Base-by-base conservation (phyloP, 192 early-diverging fungal species). In the Coemansia javaensis region DNA sequence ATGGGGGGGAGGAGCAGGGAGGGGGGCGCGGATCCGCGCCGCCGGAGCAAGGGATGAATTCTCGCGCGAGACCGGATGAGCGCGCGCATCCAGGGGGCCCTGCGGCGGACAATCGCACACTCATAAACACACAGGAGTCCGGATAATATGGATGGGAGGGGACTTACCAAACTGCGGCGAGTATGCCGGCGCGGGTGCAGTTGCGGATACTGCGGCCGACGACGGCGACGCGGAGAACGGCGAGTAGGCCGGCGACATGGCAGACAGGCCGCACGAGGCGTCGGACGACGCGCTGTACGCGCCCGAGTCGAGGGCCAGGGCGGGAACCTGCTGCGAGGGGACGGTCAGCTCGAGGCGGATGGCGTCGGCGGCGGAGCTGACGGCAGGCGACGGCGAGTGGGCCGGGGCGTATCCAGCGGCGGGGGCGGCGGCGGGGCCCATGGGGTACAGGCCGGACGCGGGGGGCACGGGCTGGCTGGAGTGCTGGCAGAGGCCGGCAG, bases 161-260 rank as follows among this genome's bases (percentile, higher is more conserved):
- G 22, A 64, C 67, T 71, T 71, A 71, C 67, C 61, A 38, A 71
- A 59, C 16, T 22, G 40, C 20, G 59, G 42, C 25, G 53, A 41
- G 42, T 63, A 63, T 18, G 59, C 41, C 16, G 63, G 53, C 7
- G 50, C 40, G 14, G 50, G 13, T 9, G 50, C 20, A 18, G 43
- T 21, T 4, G 56, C 24, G 7, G 45, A 39, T n/a, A n/a, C n/a
- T n/a, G n/a, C n/a, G n/a, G n/a, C n/a, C n/a, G n/a, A n/a, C n/a
- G n/a, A n/a, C n/a, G n/a, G n/a, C 4, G 56, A 16, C 14, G 45
- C 47, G 0, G 64, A 47, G 25, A 67, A 59, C 21, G 64, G 56
- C 39, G 64, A 67, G 11, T 67, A 67, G 27, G 36, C 46, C 12
- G 48, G 39, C 8, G 40, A 36, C 12, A 58, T 53, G 5, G 34